These are phyloP conservation scores for Pseudocercospora eumusae DNA, from an alignment of 2,329 filamentous ascomycete genomes.

Conservation along the genomic window DNA sequence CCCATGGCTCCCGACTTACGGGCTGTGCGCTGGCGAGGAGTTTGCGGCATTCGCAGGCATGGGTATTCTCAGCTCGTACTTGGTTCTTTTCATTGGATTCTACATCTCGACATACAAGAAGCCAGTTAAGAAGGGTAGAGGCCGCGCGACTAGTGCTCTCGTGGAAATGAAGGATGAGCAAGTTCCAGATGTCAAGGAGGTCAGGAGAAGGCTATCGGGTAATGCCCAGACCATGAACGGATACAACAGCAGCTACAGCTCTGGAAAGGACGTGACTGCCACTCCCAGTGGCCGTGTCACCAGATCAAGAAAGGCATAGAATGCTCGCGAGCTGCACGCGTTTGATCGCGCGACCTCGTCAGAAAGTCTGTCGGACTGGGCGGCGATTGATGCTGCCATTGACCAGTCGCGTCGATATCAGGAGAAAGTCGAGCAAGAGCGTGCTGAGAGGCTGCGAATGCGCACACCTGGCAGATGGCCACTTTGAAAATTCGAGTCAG, in stretches of 20 bases:
- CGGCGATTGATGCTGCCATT: constrained; percentile 4
- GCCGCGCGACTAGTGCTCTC: constrained; percentile 78
- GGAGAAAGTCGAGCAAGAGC: constrained; percentile 7
- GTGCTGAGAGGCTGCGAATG: constrained; percentile 4
- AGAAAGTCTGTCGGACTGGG: constrained; percentile 6
- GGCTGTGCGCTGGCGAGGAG: constrained; percentile 91
- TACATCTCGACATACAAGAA: constrained; percentile 96
- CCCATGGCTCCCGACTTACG: constrained; percentile 76
- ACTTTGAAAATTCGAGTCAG: not conserved
- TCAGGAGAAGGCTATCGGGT: constrained; percentile 54
- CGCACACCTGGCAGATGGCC: constrained; percentile 9
- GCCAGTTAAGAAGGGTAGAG: constrained; percentile 70
- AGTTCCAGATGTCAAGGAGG: constrained; percentile 57
- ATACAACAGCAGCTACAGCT: constrained; percentile 31
- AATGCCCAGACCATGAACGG: constrained; percentile 37
- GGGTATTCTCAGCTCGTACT: constrained; percentile 88
- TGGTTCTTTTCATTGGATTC: constrained; percentile 98
- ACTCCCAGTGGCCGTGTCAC: constrained; percentile 63
- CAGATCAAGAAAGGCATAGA: constrained; percentile 70
- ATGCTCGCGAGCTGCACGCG: constrained; percentile 23
- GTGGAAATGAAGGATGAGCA: constrained; percentile 80
- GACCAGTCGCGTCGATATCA: constrained; percentile 5
- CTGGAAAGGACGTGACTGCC: constrained; percentile 43
- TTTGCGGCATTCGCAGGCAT: constrained; percentile 94
- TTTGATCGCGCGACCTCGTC: constrained; percentile 27